These are phyloP conservation scores for Jacaranda copaia DNA, from an alignment of 257 asterid genomes.

Conservation along the genomic window DNA sequence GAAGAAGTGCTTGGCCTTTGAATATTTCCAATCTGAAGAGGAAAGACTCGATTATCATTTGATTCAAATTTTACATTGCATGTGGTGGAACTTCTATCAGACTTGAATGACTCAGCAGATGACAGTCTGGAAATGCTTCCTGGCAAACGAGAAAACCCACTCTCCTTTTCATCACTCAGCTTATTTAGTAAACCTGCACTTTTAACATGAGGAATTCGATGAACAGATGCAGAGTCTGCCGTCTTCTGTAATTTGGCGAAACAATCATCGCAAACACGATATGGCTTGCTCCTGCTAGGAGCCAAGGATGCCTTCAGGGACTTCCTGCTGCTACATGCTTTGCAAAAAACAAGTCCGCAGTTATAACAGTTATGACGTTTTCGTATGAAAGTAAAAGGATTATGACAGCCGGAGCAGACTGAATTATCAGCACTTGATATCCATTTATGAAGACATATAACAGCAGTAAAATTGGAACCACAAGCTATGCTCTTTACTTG, in stretches of 20 bases:
- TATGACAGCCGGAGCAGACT: slow-evolving; percentile 74
- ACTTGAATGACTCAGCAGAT: slow-evolving; percentile 67
- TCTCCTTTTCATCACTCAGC: slow-evolving; percentile 59
- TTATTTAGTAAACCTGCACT: slow-evolving; percentile 44
- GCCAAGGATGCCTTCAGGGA: slow-evolving; percentile 85
- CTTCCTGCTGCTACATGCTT: slow-evolving; percentile 68
- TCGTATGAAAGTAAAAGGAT: slow-evolving; percentile 75
- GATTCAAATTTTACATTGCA: slow-evolving; percentile 40
- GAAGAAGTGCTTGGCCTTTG: slow-evolving; percentile 61
- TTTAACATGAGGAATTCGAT: slow-evolving; percentile 49
- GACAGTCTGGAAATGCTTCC: slow-evolving; percentile 61
- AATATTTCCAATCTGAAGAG: slow-evolving; percentile 50
- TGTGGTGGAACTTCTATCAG: slow-evolving; percentile 52
- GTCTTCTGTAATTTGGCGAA: slow-evolving; percentile 66
- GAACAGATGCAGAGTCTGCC: slow-evolving; percentile 42
- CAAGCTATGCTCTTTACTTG: slow-evolving; percentile 77
- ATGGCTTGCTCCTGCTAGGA: slow-evolving; percentile 74
- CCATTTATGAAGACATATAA: slow-evolving; percentile 79
- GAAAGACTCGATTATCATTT: slow-evolving; percentile 49
- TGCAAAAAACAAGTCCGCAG: slow-evolving; percentile 92
- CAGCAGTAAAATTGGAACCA: slow-evolving; percentile 83
- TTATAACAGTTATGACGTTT: slow-evolving; percentile 94
- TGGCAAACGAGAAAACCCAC: slow-evolving; percentile 41
- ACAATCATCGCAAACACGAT: slow-evolving; percentile 97
- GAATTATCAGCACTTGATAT: slow-evolving; percentile 71